phyloP scores from a whole-genome alignment of 352 stramenopile genomes.

The Pythium coloratum region DNA sequence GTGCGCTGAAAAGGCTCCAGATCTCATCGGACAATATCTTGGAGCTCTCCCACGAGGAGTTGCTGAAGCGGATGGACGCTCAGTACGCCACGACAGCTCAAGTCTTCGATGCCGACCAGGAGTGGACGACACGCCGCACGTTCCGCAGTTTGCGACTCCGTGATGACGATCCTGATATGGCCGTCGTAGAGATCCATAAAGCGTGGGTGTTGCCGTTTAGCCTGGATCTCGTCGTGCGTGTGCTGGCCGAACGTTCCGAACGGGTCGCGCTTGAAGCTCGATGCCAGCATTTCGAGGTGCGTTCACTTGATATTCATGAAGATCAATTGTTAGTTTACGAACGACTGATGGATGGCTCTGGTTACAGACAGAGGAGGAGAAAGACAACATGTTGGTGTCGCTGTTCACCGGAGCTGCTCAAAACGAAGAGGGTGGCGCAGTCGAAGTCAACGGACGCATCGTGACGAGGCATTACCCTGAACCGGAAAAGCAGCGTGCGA shows the following conservation, averaged over 20 bases:
- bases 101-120: background rate
- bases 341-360: no score
- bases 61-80: conserved; percentile 8
- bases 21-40: background rate
- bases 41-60: conserved; percentile 2
- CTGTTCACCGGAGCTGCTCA: background rate
- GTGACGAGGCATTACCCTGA: conserved; percentile 9
- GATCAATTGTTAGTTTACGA: background rate
- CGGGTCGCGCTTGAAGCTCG: background rate
- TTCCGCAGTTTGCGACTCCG: background rate
- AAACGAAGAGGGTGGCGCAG: no score
- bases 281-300: conserved; percentile 10
- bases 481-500: background rate
- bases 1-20: conserved; percentile 1
- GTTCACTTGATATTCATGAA: background rate
- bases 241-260: conserved; percentile 1
- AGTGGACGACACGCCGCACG: background rate
- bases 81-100: background rate
- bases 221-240: background rate
- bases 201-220: conserved; percentile 19
- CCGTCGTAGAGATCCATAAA: background rate
- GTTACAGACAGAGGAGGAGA: conserved; percentile 9
- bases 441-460: conserved; percentile 5
- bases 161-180: background rate
- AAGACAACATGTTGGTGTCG: conserved; percentile 9